Percentiles rank a stretch among this genome's conserved stretches.
These are phyloP conservation scores for Talaromyces sp. DNA, from an alignment of 2,329 filamentous ascomycete species.

Conservation along the genomic window DNA sequence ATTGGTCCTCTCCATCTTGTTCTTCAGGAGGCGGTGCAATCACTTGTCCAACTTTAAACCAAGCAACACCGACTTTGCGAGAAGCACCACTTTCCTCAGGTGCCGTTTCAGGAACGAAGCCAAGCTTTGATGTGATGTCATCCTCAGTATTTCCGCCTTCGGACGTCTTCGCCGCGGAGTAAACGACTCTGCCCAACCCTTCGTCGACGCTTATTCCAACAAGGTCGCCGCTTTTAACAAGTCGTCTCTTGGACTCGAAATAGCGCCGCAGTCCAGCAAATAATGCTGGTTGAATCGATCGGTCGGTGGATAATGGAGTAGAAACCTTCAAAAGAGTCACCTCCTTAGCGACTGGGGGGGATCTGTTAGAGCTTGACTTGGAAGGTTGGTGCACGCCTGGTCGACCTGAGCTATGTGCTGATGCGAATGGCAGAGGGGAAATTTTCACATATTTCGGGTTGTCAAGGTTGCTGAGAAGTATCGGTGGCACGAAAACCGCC, in stretches of 20 bases:
- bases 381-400: conserved; percentile 48
- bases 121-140: conserved; percentile 52
- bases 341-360: conserved; percentile 63
- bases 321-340: conserved; percentile 84
- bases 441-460: conserved; percentile 73
- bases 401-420: conserved; percentile 52
- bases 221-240: conserved; percentile 81
- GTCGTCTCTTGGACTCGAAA: conserved; percentile 74
- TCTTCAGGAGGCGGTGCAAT: conserved; percentile 43
- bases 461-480: conserved; percentile 80
- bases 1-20: conserved; percentile 61
- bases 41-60: conserved; percentile 86
- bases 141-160: conserved; percentile 64
- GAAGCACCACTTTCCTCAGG: conserved; percentile 24
- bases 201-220: conserved; percentile 87
- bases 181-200: conserved; percentile 72
- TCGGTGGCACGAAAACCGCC: conserved; percentile 70
- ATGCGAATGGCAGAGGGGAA: conserved; percentile 49
- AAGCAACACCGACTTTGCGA: conserved; percentile 63
- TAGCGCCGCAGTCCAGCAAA: conserved; percentile 82
- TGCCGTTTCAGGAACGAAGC: conserved; percentile 25
- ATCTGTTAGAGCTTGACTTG: conserved; percentile 41
- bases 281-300: conserved; percentile 76
- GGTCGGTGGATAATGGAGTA: conserved; percentile 81
- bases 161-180: conserved; percentile 56